Evolutionary conservation across 176 grass and related monocot species (phyloP), one percentile per base, ranked within the genome.

Genomic region (Dendrocalamus sinicus): DNA sequence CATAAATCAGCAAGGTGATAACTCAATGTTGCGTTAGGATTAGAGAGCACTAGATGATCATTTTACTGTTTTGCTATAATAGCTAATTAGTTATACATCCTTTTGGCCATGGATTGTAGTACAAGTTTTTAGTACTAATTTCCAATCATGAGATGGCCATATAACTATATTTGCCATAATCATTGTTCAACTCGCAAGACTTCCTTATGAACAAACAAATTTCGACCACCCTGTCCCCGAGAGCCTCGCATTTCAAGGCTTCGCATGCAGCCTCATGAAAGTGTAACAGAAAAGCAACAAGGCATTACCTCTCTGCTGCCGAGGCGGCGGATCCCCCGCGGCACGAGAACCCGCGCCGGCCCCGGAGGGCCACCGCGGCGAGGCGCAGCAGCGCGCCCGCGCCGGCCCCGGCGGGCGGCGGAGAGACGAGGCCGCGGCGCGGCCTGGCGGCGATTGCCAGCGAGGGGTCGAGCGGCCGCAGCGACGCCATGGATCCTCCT

Each of bases 391-490:
- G 70, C 6, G 22, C 37, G 22, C 47, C 47, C 22, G 75, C 70
- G 61, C 50, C 70, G 61, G 32, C 41, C 24, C 39, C 67, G 11
- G 22, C 22, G 74, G 58, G 22, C 19, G 68, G 22, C 64, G 68
- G 43, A 10, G 13, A 39, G 41, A 61, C 45, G 72, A 84, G 44
- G 22, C 9, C 28, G 14, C 46, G 72, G 9, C 70, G 58, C 35
- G 43, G 41, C 43, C 76, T 64, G 6, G 77, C 20, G 23, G 52
- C n/a, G 15, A 20, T 41, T 60, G 70, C 32, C 70, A 91, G 61
- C 70, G 83, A 75, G 16, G 89, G 71, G 76, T 86, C 83, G 58
- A 92, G 84, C 16, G 81, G 75, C 60, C 78, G 90, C 75, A 89
- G 90, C 58, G 90, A 83, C 37, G 87, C 52, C 93, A 87, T 85